phyloP scores from a whole-genome alignment of 2,329 filamentous ascomycete genomes.

The Knufia petricola region DNA sequence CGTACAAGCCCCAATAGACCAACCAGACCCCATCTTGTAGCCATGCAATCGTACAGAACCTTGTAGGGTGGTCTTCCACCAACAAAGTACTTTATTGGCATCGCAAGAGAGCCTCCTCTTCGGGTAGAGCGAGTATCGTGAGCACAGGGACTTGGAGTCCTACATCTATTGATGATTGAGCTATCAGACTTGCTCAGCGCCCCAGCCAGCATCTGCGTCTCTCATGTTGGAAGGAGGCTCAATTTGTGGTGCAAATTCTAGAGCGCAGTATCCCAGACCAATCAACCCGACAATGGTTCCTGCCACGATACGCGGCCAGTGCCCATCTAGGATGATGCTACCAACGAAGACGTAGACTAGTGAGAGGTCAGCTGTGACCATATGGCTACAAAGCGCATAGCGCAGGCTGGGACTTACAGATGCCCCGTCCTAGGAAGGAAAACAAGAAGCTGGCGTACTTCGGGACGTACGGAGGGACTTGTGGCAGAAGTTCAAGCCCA shows the following conservation, averaged over 20 bases:
- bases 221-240: conserved; percentile 76
- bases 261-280: conserved; percentile 65
- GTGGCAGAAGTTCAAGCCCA: conserved; percentile 66
- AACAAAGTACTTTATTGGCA: too few species aligned
- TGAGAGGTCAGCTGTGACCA: conserved; percentile 9
- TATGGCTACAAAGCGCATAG: not conserved
- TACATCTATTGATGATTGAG: not conserved
- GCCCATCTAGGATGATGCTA: conserved; percentile 64
- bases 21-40: too few species aligned
- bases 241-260: conserved; percentile 70
- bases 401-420: conserved; percentile 59
- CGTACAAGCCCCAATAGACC: too few species aligned
- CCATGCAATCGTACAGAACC: too few species aligned
- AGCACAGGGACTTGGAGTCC: not conserved
- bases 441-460: conserved; percentile 97
- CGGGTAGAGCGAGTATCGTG: too few species aligned
- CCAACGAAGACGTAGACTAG: conserved; percentile 95
- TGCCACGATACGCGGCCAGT: conserved; percentile 60
- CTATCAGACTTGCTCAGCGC: conserved; percentile 62
- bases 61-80: too few species aligned
- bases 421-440: conserved; percentile 88
- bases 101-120: too few species aligned
- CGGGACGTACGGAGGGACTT: conserved; percentile 84
- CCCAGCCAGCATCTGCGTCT: conserved; percentile 66
- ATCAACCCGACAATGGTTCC: conserved; percentile 68